Conservation (phyloP, 23 red algal genomes). For the Gracilaria vermiculophylla region DNA sequence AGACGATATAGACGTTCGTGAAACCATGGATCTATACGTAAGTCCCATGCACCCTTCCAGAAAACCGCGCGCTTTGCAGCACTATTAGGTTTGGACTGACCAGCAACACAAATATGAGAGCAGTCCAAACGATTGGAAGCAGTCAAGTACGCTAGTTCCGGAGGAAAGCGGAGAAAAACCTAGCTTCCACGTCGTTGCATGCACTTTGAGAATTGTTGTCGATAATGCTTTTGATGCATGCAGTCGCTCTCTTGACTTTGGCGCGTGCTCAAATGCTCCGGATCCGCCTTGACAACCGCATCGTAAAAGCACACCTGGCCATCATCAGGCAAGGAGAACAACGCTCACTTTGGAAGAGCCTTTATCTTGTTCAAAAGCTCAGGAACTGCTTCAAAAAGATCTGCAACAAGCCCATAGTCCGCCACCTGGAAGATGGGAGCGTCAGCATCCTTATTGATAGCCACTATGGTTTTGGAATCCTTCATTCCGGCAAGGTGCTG, state of each 20-base stretch:
- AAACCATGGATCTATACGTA: conserved; percentile 16
- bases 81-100: not conserved
- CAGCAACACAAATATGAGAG: not conserved
- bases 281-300: no score
- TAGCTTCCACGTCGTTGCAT: not conserved
- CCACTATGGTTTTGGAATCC: conserved; percentile 93
- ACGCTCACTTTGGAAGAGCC: conserved; percentile 38
- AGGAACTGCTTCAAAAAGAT: conserved; percentile 95
- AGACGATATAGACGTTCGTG: conserved; percentile 3
- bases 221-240: not conserved
- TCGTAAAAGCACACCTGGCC: no score
- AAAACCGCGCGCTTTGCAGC: not conserved
- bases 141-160: conserved; percentile 7
- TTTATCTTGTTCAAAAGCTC: conserved; percentile 66
- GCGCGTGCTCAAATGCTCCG: no score
- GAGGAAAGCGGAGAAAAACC: conserved; percentile 5
- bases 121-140: not conserved
- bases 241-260: not conserved
- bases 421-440: conserved; percentile 95
- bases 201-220: no score
- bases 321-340: not conserved
- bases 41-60: not conserved
- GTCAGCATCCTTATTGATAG: conserved; percentile 98
- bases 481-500: conserved; percentile 99
- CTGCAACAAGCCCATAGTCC: conserved; percentile 94